Evolutionary conservation across 2,329 filamentous ascomycete species (phyloP).

Genomic region (Diaporthe eres): DNA sequence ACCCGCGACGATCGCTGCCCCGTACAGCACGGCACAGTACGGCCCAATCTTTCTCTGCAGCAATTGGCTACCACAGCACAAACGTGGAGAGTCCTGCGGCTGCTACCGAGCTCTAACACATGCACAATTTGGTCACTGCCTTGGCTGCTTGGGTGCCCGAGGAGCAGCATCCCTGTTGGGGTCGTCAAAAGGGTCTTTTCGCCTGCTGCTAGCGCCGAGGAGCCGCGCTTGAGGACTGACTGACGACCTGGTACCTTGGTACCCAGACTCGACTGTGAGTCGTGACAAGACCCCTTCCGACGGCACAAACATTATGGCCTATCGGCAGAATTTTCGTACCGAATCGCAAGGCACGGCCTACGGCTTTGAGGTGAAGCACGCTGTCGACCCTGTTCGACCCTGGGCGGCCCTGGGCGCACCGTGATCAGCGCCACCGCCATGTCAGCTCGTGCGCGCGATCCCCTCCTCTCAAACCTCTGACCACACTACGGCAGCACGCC

Average conservation of each 20-base stretch:
- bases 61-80: constrained; percentile 3
- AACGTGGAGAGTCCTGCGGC: constrained; percentile 35
- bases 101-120: constrained; percentile 35
- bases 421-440: constrained; percentile 31
- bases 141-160: not conserved
- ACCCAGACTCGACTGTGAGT: constrained; percentile 5
- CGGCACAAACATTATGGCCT: constrained; percentile 21
- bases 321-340: constrained; percentile 34
- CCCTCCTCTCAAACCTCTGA: constrained; percentile 20
- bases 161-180: constrained; percentile 16
- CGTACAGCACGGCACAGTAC: constrained; percentile 15
- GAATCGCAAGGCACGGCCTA: constrained; percentile 10
- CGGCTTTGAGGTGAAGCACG: not conserved
- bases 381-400: not conserved
- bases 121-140: constrained; percentile 30
- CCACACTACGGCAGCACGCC: constrained; percentile 18
- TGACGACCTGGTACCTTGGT: constrained; percentile 4
- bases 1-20: constrained; percentile 19
- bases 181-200: constrained; percentile 26
- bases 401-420: not conserved
- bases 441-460: constrained; percentile 30
- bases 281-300: constrained; percentile 21
- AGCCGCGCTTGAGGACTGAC: constrained; percentile 24
- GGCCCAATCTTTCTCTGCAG: constrained; percentile 11
- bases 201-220: constrained; percentile 25